Evolutionary conservation across 2,329 filamentous ascomycete species (phyloP).

Genomic region (Aspergillus melleus): DNA sequence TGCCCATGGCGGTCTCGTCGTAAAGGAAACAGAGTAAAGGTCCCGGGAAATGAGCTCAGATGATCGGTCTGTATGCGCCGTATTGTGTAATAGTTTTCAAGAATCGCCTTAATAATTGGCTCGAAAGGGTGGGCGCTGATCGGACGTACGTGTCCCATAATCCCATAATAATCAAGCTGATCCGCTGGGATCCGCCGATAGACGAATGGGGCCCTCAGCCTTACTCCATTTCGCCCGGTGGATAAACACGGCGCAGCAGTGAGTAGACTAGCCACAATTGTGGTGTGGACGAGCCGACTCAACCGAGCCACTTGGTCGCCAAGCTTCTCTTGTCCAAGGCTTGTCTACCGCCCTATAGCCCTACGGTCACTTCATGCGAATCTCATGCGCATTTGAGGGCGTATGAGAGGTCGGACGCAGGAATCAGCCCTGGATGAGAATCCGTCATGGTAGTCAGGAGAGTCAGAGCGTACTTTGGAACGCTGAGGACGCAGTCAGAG

Average conservation of each 20-base stretch:
- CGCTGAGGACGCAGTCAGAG: not conserved
- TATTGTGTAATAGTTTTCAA: not conserved
- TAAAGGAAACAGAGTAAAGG: not conserved
- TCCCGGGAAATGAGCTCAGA: not conserved
- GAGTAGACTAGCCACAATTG: not conserved
- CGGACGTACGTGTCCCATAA: not conserved
- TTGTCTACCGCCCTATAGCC: constrained; percentile 26
- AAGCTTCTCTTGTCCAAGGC: constrained; percentile 29
- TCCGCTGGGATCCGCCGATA: constrained; percentile 1
- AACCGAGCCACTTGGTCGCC: constrained; percentile 11
- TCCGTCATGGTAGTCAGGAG: not conserved
- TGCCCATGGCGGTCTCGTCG: too few relatives aligned
- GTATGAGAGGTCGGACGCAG: too few relatives aligned
- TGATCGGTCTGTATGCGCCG: not conserved
- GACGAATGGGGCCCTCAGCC: constrained; percentile 5
- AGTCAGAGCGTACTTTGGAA: not conserved
- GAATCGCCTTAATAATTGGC: not conserved
- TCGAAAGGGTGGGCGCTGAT: not conserved
- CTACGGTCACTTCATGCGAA: not conserved
- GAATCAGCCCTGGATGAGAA: too few relatives aligned
- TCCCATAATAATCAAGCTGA: not conserved
- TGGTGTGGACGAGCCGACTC: not conserved
- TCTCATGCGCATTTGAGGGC: not conserved
- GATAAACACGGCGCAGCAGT: not conserved
- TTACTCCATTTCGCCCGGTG: not conserved